A percentile compares a stretch with the other conserved stretches of the same genome.
Evolutionary conservation across 108 stramenopile genomes (phyloP).

Genomic region (Fragilaria crotonensis): DNA sequence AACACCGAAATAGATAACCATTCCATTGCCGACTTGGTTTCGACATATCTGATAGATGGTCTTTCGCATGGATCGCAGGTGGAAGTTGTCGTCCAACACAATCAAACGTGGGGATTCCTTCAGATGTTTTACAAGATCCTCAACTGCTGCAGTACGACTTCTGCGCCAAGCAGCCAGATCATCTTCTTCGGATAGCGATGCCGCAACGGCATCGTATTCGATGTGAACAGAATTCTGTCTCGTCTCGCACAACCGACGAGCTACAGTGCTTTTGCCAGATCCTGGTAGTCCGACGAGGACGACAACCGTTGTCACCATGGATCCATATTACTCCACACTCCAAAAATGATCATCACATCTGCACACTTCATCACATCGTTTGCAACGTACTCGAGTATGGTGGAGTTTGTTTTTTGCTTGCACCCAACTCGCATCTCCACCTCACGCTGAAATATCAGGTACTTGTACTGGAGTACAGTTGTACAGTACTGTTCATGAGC

Average conservation of each 20-base stretch:
- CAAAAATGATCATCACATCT: no score
- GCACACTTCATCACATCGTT: no score
- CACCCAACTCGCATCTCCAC: no score
- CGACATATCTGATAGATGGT: slow-evolving; percentile 43
- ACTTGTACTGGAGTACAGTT: no score
- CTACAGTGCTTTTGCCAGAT: slow-evolving; percentile 60
- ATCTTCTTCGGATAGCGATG: slow-evolving; percentile 11
- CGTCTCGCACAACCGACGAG: slow-evolving; percentile 9
- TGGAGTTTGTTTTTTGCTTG: no score
- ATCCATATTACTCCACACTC: no score
- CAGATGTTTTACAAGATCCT: slow-evolving; percentile 32
- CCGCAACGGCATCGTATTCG: slow-evolving; percentile 51
- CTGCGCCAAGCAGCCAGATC: slow-evolving; percentile 61
- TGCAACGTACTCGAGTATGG: no score
- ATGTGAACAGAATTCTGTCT: slow-evolving; percentile 24
- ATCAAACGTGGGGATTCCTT: slow-evolving; percentile 23
- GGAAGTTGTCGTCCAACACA: slow-evolving; percentile 77
- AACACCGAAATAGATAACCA: slow-evolving; percentile 39
- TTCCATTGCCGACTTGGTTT: background rate
- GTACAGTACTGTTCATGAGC: no score
- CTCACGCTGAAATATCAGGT: no score
- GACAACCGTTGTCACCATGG: slow-evolving; percentile 20
- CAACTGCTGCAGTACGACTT: slow-evolving; percentile 40
- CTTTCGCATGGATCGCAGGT: slow-evolving; percentile 73
- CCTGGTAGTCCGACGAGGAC: slow-evolving; percentile 51